Evolutionary conservation across 768 basidiomycete species (phyloP).

Genomic region (Strobilomyces dryophilus): DNA sequence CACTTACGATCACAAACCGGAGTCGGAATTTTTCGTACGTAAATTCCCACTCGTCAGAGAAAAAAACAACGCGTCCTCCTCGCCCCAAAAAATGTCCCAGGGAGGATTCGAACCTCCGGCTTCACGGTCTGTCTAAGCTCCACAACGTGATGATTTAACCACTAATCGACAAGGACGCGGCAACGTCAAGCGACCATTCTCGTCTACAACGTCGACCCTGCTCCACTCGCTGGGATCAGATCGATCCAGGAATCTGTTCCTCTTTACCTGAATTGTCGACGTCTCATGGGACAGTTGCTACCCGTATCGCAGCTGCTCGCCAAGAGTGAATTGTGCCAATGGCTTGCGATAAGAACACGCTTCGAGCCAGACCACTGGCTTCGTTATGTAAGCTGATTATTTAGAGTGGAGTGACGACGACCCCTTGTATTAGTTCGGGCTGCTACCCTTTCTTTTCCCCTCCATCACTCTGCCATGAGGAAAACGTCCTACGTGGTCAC

Average conservation of each 20-base stretch:
- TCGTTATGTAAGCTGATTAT: conserved; percentile 4
- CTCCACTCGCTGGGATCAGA: background rate
- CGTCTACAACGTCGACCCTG: background rate
- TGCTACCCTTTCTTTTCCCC: background rate
- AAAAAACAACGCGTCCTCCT: background rate
- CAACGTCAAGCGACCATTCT: background rate
- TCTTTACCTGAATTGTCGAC: too few relatives aligned
- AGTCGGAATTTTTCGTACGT: conserved; percentile 26
- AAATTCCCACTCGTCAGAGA: background rate
- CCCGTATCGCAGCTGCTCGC: too few relatives aligned
- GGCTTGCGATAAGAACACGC: conserved; percentile 2
- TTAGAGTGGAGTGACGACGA: background rate
- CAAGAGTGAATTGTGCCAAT: conserved; percentile 21
- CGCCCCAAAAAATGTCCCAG: conserved; percentile 18
- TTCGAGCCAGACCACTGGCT: background rate
- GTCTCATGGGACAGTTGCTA: too few relatives aligned
- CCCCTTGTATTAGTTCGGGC: background rate
- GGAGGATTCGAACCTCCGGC: conserved; percentile 41
- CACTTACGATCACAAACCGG: conserved; percentile 17
- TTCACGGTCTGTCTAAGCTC: conserved; percentile 33
- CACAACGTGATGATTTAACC: conserved; percentile 45
- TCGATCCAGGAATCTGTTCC: background rate
- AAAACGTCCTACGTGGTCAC: conserved; percentile 67
- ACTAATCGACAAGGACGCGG: conserved; percentile 40
- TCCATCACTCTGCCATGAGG: conserved; percentile 41